Base-by-base conservation (phyloP, 495 filamentous ascomycete species). In the Penicillium longicatenatum region DNA sequence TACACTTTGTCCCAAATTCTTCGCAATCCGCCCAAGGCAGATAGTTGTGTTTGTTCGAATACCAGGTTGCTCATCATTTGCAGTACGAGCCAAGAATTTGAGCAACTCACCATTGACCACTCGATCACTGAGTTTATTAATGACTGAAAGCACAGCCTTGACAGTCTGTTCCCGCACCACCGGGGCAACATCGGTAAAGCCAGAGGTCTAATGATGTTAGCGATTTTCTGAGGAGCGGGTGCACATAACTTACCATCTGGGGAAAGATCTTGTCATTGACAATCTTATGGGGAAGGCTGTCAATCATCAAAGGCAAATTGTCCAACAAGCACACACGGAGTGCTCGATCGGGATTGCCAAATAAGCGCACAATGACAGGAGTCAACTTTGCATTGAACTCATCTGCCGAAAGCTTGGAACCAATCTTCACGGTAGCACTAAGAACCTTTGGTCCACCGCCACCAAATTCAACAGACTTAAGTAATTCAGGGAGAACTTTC, bases 41-140 rank as follows among this genome's bases (percentile, higher is more conserved):
- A 98, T 98, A 1, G 95, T 98, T 0, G 94, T 98, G 68, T 98
- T 98, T 7, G 94, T 98, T 57, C 94, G 84, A 52, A 98, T 98
- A 7, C 94, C 94, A 17, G 95, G 93, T 64, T 98, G 93, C 66
- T 97, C 93, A 60, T 98, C 94, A 63, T 98, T 98, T 37, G 94
- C 90, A 7, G 93, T 97, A 66, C 97, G 97, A 51, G 94, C 95
- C 21, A 98, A 79, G 67, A 96, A 89, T 68, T 88, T 89, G 31
- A 98, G 75, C 11, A 98, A 75, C 61, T 98, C 94, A 50, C 95
- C 94, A 63, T 98, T 98, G 63, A 97, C 84, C 21, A 88, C 90
- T 33, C 94, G 84, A 65, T 98, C 95, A 9, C 89, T 95, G 3
- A 98, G 83, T 71, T 98, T 98, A 16, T 78, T 76, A 57, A 98